A percentile compares a stretch with the other conserved stretches of the same genome.
Conservation (phyloP, 306 rosid genomes). For the Luffa aegyptiaca region DNA sequence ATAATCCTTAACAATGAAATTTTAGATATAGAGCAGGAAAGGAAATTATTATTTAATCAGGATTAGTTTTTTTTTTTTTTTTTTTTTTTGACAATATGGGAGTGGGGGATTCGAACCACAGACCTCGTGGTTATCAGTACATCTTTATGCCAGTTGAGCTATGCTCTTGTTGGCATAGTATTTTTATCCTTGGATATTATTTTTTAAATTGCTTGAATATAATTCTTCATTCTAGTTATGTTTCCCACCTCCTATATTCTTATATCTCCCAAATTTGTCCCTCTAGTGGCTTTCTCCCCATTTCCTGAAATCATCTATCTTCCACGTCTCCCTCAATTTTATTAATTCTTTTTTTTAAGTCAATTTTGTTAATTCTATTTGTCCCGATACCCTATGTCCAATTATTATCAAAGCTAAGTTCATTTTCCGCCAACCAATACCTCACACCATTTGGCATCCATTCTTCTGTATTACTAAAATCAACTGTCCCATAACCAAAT, state of each 20-base stretch:
- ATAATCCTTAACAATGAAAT: not conserved
- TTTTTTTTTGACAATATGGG: too few species aligned
- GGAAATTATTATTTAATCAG: slow-evolving; percentile 1
- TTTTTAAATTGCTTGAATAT: not conserved
- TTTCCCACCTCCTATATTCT: not conserved
- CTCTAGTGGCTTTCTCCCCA: not conserved
- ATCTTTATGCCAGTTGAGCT: too few species aligned
- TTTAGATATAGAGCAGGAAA: not conserved
- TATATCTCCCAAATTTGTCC: not conserved
- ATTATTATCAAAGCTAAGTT: not conserved
- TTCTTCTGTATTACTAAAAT: not conserved
- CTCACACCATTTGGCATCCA: not conserved
- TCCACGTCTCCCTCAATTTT: not conserved
- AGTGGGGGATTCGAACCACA: too few species aligned
- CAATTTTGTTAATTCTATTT: not conserved
- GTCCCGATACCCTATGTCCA: not conserved
- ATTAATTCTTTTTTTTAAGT: not conserved
- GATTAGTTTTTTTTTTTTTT: too few species aligned
- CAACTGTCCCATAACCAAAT: not conserved
- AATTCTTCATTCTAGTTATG: not conserved
- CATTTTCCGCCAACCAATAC: not conserved
- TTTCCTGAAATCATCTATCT: not conserved
- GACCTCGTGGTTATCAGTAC: too few species aligned
- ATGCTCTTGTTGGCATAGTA: too few species aligned
- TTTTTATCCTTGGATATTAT: not conserved